phyloP scores from a whole-genome alignment of 139 green algal species.

The Prasinococcaceae sp. region DNA sequence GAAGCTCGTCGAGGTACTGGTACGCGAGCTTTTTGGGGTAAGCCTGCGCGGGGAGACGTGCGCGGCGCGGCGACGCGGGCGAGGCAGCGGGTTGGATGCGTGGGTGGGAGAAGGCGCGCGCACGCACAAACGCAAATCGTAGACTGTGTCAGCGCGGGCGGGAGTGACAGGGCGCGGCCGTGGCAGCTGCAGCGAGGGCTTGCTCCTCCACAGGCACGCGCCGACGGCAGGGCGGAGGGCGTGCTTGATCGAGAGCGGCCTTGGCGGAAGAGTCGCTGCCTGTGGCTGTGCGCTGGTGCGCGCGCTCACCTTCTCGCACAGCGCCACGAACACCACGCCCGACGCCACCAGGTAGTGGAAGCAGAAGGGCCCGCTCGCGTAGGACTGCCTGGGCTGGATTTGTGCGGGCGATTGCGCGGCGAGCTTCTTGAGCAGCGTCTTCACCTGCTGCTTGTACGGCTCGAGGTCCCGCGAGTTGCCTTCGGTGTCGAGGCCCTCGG shows the following conservation, averaged over 20 bases:
- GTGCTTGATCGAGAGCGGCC: too few relatives aligned
- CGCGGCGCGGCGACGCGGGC: too few relatives aligned
- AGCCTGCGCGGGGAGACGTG: slow-evolving; percentile 39
- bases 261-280: too few relatives aligned
- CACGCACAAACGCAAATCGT: neutral
- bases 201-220: too few relatives aligned
- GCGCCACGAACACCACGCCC: neutral
- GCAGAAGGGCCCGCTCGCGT: slow-evolving; percentile 45
- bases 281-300: too few relatives aligned
- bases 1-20: slow-evolving; percentile 95
- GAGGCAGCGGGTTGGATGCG: neutral
- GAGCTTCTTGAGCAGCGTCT: slow-evolving; percentile 64
- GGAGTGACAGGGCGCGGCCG: too few relatives aligned
- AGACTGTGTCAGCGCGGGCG: neutral
- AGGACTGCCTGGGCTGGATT: slow-evolving; percentile 53
- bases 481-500: slow-evolving; percentile 86
- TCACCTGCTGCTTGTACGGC: slow-evolving; percentile 84
- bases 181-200: too few relatives aligned
- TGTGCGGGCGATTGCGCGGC: too few relatives aligned
- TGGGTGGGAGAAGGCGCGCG: neutral
- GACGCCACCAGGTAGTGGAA: slow-evolving; percentile 19
- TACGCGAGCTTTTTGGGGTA: slow-evolving; percentile 97
- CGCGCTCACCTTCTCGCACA: too few relatives aligned
- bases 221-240: too few relatives aligned
- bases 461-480: slow-evolving; percentile 66